phyloP scores from a whole-genome alignment of 148 eudicot genomes.

The Fallopia convolvulus region DNA sequence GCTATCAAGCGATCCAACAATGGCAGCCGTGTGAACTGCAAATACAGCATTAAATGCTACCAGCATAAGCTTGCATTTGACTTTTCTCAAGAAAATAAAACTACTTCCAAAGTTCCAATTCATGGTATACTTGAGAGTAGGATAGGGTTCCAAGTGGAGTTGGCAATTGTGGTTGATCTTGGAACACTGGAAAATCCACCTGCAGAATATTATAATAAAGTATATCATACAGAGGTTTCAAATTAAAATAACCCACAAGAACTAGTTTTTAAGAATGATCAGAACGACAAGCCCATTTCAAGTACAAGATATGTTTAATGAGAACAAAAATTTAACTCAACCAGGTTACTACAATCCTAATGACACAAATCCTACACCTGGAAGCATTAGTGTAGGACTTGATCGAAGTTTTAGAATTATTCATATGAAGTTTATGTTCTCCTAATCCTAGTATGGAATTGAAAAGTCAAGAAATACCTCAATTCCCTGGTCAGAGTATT shows the following conservation, averaged over 20 bases:
- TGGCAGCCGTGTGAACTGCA: constrained; percentile 53
- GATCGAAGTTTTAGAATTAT: neutral
- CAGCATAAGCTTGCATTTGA: neutral
- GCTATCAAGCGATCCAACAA: constrained; percentile 47
- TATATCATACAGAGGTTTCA: neutral
- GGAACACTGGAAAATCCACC: constrained; percentile 66
- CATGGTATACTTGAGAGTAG: constrained; percentile 38
- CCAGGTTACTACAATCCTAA: neutral
- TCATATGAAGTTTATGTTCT: neutral
- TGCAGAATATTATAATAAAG: constrained; percentile 19
- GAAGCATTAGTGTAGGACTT: no score
- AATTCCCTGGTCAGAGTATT: constrained; percentile 54
- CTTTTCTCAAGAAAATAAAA: neutral
- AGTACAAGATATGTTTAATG: no score
- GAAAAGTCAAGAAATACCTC: constrained; percentile 34
- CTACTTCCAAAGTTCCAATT: neutral
- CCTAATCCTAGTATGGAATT: no score
- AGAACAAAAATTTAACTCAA: neutral
- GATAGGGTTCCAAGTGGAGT: constrained; percentile 60
- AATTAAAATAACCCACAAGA: neutral
- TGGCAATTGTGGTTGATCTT: constrained; percentile 47
- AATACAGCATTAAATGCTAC: constrained; percentile 5
- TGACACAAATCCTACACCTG: neutral
- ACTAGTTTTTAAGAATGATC: neutral
- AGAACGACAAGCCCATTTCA: no score